Conservation (phyloP, 306 rosid species). For the Lathyrus aphaca region DNA sequence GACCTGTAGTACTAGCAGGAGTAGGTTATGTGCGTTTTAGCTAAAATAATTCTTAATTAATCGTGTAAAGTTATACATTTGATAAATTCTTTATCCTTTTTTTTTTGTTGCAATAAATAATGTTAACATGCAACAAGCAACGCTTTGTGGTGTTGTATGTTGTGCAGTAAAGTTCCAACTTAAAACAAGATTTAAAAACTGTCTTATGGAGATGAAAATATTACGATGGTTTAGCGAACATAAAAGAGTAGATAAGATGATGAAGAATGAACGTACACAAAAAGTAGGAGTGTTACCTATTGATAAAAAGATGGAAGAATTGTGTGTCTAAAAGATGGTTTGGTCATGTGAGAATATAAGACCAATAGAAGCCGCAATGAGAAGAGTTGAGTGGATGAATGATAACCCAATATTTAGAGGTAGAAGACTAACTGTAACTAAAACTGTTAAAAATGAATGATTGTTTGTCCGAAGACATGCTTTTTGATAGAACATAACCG, state of each 20-base stretch:
- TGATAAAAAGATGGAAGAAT: constrained; percentile 4
- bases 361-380: not conserved
- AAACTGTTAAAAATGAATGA: constrained; percentile 3
- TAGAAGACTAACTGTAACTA: not conserved
- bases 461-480: not conserved
- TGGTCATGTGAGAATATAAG: constrained; percentile 16
- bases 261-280: not conserved
- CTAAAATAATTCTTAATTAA: not conserved
- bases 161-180: constrained; percentile 12
- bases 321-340: constrained; percentile 17
- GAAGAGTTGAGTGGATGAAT: not conserved
- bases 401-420: constrained; percentile 15
- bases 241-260: not conserved
- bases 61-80: constrained; percentile 27
- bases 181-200: constrained; percentile 21
- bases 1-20: constrained; percentile 5
- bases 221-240: constrained; percentile 7
- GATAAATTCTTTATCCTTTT: constrained; percentile 16
- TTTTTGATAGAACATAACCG: not conserved
- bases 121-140: constrained; percentile 11
- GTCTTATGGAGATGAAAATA: constrained; percentile 14
- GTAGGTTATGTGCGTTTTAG: not conserved
- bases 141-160: constrained; percentile 2
- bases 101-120: constrained; percentile 20
- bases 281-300: not conserved